Conservation (phyloP, 352 stramenopile species). For the Stramenopiles sp. region DNA sequence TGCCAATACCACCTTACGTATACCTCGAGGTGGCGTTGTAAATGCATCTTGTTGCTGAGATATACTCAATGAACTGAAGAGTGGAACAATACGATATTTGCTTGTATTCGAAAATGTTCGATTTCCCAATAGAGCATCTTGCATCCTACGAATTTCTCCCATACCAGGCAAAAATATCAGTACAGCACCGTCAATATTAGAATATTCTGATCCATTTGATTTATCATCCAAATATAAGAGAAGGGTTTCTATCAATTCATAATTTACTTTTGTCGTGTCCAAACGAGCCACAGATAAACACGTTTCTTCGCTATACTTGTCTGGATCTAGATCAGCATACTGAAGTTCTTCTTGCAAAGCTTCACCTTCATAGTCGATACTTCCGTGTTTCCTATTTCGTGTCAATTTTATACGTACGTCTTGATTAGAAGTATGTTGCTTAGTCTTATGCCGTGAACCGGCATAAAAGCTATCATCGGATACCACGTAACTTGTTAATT, state of each 20-base stretch:
- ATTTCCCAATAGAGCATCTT: slow-evolving; percentile 14
- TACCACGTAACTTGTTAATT: slow-evolving; percentile 13
- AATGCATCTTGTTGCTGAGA: slow-evolving; percentile 22
- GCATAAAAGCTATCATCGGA: slow-evolving; percentile 18
- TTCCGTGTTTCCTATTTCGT: neutral
- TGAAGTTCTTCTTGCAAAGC: neutral
- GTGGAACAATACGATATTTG: slow-evolving; percentile 16
- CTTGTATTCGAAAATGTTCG: neutral
- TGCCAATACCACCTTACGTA: slow-evolving; percentile 21
- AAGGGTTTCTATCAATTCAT: neutral
- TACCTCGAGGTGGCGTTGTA: slow-evolving; percentile 6
- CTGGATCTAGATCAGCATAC: neutral
- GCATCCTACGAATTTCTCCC: slow-evolving; percentile 19
- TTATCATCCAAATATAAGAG: neutral
- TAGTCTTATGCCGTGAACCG: slow-evolving; percentile 16
- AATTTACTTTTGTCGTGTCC: neutral
- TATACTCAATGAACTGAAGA: slow-evolving; percentile 21
- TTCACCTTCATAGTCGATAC: neutral
- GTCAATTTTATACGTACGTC: slow-evolving; percentile 24
- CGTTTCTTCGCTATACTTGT: neutral
- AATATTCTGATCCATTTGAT: neutral
- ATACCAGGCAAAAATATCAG: slow-evolving; percentile 27
- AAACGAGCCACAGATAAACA: neutral
- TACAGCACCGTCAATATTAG: neutral
- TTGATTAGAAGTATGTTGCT: slow-evolving; percentile 24